A percentile compares a stretch with the other conserved stretches of the same genome.
Conservation (phyloP, 2,329 filamentous ascomycete species). For the Clarireedia sp. region DNA sequence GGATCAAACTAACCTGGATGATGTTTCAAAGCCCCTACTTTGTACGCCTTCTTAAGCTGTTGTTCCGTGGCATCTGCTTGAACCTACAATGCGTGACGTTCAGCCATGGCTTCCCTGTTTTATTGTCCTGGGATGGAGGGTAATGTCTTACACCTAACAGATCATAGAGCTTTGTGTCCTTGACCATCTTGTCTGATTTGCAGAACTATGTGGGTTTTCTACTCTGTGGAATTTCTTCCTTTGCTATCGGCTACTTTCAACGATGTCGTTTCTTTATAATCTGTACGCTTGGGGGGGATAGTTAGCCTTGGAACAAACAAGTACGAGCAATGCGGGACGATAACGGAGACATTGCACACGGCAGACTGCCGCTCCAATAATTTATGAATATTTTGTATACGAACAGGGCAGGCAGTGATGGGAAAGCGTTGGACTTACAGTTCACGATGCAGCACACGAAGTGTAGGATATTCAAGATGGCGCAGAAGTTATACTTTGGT, state of each 20-base stretch:
- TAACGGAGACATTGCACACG: too few species aligned
- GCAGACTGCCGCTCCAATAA: too few species aligned
- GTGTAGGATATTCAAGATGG: too few species aligned
- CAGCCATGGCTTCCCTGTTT: slow-evolving; percentile 13
- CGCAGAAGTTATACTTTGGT: too few species aligned
- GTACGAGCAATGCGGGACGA: too few species aligned
- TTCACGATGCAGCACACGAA: too few species aligned
- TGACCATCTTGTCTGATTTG: slow-evolving; percentile 53
- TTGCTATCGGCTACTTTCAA: not conserved
- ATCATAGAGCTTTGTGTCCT: slow-evolving; percentile 74
- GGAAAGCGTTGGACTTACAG: too few species aligned
- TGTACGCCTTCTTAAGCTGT: slow-evolving; percentile 88
- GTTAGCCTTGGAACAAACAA: too few species aligned
- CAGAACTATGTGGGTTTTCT: not conserved
- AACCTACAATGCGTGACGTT: slow-evolving; percentile 47
- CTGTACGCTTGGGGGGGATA: too few species aligned
- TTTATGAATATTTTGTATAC: too few species aligned
- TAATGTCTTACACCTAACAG: slow-evolving; percentile 59
- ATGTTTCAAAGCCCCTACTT: slow-evolving; percentile 72
- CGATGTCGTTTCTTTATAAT: too few species aligned
- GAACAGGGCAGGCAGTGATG: too few species aligned
- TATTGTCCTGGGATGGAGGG: not conserved
- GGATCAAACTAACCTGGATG: slow-evolving; percentile 59
- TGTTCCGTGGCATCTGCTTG: slow-evolving; percentile 70
- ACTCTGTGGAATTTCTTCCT: not conserved